Percentiles rank a stretch among this genome's conserved stretches.
Evolutionary conservation across 2,329 filamentous ascomycete species (phyloP).

Genomic region (Metarhizium rileyi): DNA sequence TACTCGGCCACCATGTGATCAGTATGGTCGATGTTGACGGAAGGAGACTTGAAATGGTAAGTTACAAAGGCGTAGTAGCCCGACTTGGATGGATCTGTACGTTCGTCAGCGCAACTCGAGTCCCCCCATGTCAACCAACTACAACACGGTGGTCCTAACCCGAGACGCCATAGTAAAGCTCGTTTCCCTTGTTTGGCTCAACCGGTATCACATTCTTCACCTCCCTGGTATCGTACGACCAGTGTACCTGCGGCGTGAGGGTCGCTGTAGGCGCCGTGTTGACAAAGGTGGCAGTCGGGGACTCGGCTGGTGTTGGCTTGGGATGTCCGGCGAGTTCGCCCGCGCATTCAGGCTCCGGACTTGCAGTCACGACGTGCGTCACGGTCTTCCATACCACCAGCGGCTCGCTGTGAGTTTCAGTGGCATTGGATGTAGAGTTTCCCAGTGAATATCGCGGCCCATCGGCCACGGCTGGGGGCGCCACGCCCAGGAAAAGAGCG

Average conservation of each 20-base stretch:
- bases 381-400: not conserved
- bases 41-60: slow-evolving; percentile 17
- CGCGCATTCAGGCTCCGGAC: not conserved
- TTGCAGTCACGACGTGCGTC: not conserved
- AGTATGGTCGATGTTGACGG: slow-evolving; percentile 21
- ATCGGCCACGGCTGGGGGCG: not conserved
- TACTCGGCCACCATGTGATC: slow-evolving; percentile 12
- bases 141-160: not conserved
- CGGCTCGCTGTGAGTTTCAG: not conserved
- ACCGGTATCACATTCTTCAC: slow-evolving; percentile 16
- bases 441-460: not conserved
- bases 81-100: slow-evolving; percentile 12
- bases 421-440: not conserved
- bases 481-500: slow-evolving; percentile 4
- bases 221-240: slow-evolving; percentile 15
- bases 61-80: slow-evolving; percentile 18
- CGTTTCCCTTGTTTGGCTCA: slow-evolving; percentile 10
- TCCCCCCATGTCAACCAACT: not conserved
- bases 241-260: slow-evolving; percentile 13
- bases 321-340: not conserved
- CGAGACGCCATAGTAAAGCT: slow-evolving; percentile 17
- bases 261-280: slow-evolving; percentile 1
- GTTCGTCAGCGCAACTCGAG: not conserved
- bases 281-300: slow-evolving; percentile 2
- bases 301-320: not conserved